These are phyloP conservation scores for Penicillium diatomitis DNA, from an alignment of 495 filamentous ascomycete species.

Conservation along the genomic window DNA sequence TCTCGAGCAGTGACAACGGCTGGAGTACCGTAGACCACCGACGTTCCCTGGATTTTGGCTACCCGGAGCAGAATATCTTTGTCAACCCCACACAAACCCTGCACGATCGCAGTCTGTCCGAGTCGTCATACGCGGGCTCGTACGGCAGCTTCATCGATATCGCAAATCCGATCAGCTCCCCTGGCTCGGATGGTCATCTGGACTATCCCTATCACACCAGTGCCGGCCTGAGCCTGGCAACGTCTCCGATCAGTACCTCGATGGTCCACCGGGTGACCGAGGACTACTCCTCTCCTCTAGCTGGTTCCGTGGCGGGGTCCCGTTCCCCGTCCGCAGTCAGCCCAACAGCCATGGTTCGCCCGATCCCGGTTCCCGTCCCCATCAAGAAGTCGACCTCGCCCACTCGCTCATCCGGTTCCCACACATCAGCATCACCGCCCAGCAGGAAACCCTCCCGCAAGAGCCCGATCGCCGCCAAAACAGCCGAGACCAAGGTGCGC, in stretches of 20 bases:
- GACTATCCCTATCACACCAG: constrained; percentile 46
- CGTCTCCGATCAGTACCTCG: constrained; percentile 31
- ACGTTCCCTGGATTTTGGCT: constrained; percentile 44
- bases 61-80: constrained; percentile 50
- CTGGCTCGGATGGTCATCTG: constrained; percentile 54
- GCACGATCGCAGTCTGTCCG: constrained; percentile 74
- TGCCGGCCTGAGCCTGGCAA: constrained; percentile 24
- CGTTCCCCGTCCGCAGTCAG: constrained; percentile 50
- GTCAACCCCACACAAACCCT: constrained; percentile 82
- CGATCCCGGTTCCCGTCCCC: constrained; percentile 53
- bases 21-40: constrained; percentile 67
- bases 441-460: constrained; percentile 61
- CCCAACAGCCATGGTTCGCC: constrained; percentile 56
- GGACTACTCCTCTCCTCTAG: constrained; percentile 26
- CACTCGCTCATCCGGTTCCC: constrained; percentile 47
- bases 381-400: constrained; percentile 59
- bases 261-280: constrained; percentile 20
- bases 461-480: constrained; percentile 67
- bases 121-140: constrained; percentile 67
- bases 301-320: constrained; percentile 25
- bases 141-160: constrained; percentile 80
- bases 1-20: constrained; percentile 76
- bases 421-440: constrained; percentile 55
- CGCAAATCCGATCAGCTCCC: constrained; percentile 59
- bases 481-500: constrained; percentile 68